Evolutionary conservation across 2,329 filamentous ascomycete species (phyloP).

Genomic region (Aspergillus jensenii): DNA sequence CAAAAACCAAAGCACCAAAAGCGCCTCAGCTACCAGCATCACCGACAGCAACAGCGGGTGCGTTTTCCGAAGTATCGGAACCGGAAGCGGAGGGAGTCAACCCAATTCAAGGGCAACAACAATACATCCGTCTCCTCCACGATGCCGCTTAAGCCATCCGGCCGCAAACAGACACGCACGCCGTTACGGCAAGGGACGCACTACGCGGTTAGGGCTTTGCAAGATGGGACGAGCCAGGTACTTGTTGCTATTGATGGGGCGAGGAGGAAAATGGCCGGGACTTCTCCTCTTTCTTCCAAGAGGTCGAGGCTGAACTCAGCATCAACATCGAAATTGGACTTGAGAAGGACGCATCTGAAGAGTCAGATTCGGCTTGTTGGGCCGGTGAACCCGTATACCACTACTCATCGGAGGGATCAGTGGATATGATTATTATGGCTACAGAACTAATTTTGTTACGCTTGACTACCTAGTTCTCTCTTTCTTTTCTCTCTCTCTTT

Average conservation of each 20-base stretch:
- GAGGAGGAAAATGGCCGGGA: conserved; percentile 30
- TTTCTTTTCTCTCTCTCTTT: conserved; percentile 2
- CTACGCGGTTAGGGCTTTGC: conserved; percentile 25
- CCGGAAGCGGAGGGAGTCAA: neutral
- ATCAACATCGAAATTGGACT: conserved; percentile 32
- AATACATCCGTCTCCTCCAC: conserved; percentile 5
- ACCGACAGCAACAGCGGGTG: conserved; percentile 11
- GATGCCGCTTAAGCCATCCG: conserved; percentile 19
- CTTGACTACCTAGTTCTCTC: too few species aligned
- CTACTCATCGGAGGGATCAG: conserved; percentile 24
- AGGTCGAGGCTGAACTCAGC: neutral
- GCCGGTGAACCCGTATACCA: conserved; percentile 33
- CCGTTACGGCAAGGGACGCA: conserved; percentile 27
- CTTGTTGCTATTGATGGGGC: conserved; percentile 32
- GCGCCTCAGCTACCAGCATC: conserved; percentile 21
- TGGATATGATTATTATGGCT: conserved; percentile 26
- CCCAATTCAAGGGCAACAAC: neutral
- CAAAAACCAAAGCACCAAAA: neutral
- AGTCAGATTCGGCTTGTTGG: conserved; percentile 42
- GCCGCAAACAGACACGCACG: conserved; percentile 20
- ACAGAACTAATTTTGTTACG: too few species aligned
- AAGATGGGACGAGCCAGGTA: conserved; percentile 27
- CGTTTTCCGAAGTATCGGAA: conserved; percentile 20
- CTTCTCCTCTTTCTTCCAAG: neutral
- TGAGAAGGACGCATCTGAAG: conserved; percentile 39